These are phyloP conservation scores for Saprolegnia diclina DNA, from an alignment of 352 stramenopile genomes.

Conservation along the genomic window DNA sequence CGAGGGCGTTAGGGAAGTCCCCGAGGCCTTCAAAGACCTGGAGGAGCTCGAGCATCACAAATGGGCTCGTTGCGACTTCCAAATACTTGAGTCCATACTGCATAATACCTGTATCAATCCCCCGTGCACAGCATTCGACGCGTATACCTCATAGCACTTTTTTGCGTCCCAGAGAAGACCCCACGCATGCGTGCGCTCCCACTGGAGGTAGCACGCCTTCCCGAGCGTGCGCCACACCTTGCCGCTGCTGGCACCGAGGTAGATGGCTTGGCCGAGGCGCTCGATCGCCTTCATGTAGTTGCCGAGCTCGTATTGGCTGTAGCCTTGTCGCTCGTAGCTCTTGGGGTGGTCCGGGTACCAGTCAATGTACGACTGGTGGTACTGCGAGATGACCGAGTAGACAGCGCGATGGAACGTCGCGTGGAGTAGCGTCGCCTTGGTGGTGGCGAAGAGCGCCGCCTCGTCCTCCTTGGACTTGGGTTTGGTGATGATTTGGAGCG, in stretches of 20 bases:
- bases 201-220: constrained; percentile 47
- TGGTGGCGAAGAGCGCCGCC: constrained; percentile 13
- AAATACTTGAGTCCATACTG: constrained; percentile 20
- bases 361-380: constrained; percentile 49
- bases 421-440: neutral
- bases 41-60: constrained; percentile 17
- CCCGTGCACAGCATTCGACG: neutral
- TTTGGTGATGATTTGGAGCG: constrained; percentile 16
- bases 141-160: constrained; percentile 23
- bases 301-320: constrained; percentile 41
- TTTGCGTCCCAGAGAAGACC: constrained; percentile 56
- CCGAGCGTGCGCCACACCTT: constrained; percentile 52
- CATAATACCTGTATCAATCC: neutral
- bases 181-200: constrained; percentile 47
- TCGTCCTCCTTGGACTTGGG: constrained; percentile 4
- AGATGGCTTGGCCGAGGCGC: constrained; percentile 48
- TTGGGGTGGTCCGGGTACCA: constrained; percentile 55
- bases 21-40: constrained; percentile 21
- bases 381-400: constrained; percentile 45
- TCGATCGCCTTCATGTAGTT: constrained; percentile 40
- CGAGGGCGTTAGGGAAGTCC: constrained; percentile 2
- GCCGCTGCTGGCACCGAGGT: constrained; percentile 37
- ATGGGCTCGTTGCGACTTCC: constrained; percentile 17
- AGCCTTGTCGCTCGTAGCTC: constrained; percentile 58
- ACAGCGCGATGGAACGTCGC: constrained; percentile 27